Percentiles rank a stretch among this genome's conserved stretches.
phyloP scores from a whole-genome alignment of 148 eudicot species.

The Cornus suecica region DNA sequence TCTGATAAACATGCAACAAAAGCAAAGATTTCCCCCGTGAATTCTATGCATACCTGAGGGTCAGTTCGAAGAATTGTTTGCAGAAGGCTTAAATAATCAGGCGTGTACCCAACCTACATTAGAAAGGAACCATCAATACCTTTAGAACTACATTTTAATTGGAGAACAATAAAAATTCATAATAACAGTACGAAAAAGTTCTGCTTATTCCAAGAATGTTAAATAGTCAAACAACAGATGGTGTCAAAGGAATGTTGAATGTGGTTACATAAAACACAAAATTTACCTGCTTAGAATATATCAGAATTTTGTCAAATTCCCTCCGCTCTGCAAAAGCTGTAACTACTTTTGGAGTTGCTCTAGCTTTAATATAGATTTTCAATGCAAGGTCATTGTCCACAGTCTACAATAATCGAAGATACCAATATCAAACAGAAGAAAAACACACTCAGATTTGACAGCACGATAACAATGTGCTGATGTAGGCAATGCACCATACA shows the following conservation, averaged over 20 bases:
- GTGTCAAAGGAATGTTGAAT: neutral
- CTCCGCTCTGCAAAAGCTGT: slow-evolving; percentile 97
- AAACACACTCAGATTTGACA: neutral
- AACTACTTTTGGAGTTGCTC: slow-evolving; percentile 96
- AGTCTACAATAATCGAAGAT: slow-evolving; percentile 49
- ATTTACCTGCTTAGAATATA: slow-evolving; percentile 89
- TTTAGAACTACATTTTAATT: neutral
- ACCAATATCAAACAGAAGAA: neutral
- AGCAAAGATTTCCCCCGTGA: neutral
- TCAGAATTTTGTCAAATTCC: slow-evolving; percentile 91
- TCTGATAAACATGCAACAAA: neutral
- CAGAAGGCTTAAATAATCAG: slow-evolving; percentile 90
- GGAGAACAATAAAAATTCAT: neutral
- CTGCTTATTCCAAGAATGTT: neutral
- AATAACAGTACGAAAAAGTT: neutral
- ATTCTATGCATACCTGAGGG: slow-evolving; percentile 69
- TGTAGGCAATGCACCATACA: neutral
- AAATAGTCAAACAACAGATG: neutral
- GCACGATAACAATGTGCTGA: neutral
- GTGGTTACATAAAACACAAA: neutral
- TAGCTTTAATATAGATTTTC: slow-evolving; percentile 91
- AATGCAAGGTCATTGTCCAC: slow-evolving; percentile 97
- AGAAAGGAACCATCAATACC: neutral
- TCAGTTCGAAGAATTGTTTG: slow-evolving; percentile 92
- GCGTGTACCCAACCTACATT: slow-evolving; percentile 88